Evolutionary conservation across 176 grass and related monocot species (phyloP).

Genomic region (Oryza longistaminata): DNA sequence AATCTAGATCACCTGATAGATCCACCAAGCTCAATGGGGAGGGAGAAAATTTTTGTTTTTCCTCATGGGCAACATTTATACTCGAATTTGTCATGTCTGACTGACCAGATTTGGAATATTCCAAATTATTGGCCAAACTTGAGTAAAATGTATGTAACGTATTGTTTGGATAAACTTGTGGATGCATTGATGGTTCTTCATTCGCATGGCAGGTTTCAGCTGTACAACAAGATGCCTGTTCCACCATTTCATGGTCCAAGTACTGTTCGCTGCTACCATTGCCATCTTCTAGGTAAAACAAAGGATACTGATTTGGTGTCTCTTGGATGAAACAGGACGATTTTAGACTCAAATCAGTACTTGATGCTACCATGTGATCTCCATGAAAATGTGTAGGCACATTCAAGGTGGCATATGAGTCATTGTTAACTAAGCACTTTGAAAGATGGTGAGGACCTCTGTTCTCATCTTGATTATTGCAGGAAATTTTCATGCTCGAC

Average conservation of each 20-base stretch:
- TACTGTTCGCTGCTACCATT: conserved; percentile 22
- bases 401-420: conserved; percentile 12
- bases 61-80: background rate
- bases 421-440: conserved; percentile 15
- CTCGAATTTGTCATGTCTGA: conserved; percentile 27
- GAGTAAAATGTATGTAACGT: conserved; percentile 11
- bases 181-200: conserved; percentile 2
- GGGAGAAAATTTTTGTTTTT: conserved; percentile 12
- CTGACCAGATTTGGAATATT: conserved; percentile 9
- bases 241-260: conserved; percentile 15
- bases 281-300: conserved; percentile 27
- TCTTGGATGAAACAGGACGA: conserved; percentile 7
- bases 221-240: background rate
- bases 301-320: background rate
- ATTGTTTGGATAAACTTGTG: conserved; percentile 27
- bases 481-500: conserved; percentile 39
- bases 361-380: conserved; percentile 7
- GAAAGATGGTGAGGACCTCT: conserved; percentile 12
- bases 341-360: conserved; percentile 27
- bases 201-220: background rate
- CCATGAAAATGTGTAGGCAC: background rate
- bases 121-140: background rate
- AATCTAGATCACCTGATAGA: conserved; percentile 69
- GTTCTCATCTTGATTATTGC: conserved; percentile 23
- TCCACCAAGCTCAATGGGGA: conserved; percentile 40